Conservation (phyloP, 225 moss, liverwort and hornwort genomes). For the Climacium dendroides region DNA sequence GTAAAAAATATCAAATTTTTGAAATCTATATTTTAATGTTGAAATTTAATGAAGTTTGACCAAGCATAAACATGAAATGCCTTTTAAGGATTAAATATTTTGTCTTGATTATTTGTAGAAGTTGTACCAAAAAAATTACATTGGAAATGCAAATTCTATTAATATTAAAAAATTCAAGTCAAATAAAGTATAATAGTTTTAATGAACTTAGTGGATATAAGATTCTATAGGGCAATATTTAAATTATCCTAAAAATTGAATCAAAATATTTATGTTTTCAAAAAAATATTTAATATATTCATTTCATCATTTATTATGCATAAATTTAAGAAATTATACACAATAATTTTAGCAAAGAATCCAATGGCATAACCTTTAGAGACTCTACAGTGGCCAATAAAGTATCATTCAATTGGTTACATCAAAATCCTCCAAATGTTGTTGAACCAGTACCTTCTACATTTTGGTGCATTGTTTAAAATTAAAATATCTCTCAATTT, state of each 20-base stretch:
- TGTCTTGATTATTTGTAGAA: neutral
- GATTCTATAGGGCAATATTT: neutral
- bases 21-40: no score
- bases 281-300: neutral
- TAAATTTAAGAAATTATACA: neutral
- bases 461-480: neutral
- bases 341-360: neutral
- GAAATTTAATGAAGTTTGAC: no score
- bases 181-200: neutral
- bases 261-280: neutral
- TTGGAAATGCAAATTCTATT: neutral
- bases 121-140: neutral
- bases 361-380: neutral
- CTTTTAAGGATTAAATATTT: no score
- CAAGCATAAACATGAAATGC: no score
- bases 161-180: neutral
- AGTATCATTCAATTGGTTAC: neutral
- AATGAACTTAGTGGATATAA: neutral
- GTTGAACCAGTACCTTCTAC: neutral
- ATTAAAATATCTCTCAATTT: neutral
- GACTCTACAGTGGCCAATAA: neutral
- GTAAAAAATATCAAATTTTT: no score
- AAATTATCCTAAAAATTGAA: neutral
- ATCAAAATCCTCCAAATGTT: neutral
- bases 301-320: neutral